These are phyloP conservation scores for Hypoxylon sp. DNA, from an alignment of 2,329 filamentous ascomycete species.

Conservation along the genomic window DNA sequence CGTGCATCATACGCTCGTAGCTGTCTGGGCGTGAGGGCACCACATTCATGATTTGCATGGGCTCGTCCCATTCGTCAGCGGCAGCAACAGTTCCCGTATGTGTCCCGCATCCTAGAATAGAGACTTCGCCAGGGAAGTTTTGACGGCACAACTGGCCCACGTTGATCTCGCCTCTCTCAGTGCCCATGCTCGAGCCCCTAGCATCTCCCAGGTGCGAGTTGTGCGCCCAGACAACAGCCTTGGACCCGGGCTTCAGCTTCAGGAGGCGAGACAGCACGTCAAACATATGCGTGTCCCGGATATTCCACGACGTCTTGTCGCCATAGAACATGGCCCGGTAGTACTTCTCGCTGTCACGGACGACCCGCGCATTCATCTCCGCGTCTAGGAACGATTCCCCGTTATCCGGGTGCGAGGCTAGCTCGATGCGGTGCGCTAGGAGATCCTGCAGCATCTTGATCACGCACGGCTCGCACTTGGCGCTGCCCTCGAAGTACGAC, in stretches of 20 bases:
- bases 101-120: constrained; percentile 61
- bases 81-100: constrained; percentile 67
- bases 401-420: constrained; percentile 54
- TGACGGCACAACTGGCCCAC: constrained; percentile 65
- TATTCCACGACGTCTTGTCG: constrained; percentile 64
- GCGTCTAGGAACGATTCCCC: constrained; percentile 64
- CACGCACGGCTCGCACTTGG: constrained; percentile 63
- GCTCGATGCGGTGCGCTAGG: constrained; percentile 60
- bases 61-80: constrained; percentile 65
- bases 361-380: constrained; percentile 66
- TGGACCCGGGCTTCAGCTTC: constrained; percentile 57
- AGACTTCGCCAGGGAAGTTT: constrained; percentile 31
- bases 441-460: constrained; percentile 62
- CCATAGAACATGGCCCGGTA: constrained; percentile 68
- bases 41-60: constrained; percentile 66
- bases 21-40: constrained; percentile 62
- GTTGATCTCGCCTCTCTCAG: constrained; percentile 61
- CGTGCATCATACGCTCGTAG: constrained; percentile 65
- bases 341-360: constrained; percentile 65
- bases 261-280: constrained; percentile 62
- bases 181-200: constrained; percentile 65
- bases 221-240: constrained; percentile 68
- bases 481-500: constrained; percentile 56
- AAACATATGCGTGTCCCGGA: constrained; percentile 68
- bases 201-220: constrained; percentile 69